These are phyloP conservation scores for Podaxis pistillaris DNA, from an alignment of 768 basidiomycete genomes.

Conservation along the genomic window DNA sequence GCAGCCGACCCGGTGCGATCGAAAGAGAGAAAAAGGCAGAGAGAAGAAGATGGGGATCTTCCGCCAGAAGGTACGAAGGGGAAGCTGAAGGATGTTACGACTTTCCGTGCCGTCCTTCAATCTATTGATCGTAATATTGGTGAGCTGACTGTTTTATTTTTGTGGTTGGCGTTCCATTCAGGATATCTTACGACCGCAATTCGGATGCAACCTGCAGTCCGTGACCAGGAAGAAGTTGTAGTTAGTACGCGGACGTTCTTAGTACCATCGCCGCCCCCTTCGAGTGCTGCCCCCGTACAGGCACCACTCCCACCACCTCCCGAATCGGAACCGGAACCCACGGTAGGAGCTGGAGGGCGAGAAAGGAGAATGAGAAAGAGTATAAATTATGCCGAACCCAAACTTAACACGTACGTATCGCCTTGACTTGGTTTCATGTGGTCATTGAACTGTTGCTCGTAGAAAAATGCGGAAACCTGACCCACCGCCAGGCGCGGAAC, in stretches of 20 bases:
- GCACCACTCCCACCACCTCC: slow-evolving; percentile 37
- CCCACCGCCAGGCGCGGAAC: slow-evolving; percentile 35
- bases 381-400: slow-evolving; percentile 85
- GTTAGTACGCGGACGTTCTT: slow-evolving; percentile 15
- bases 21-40: slow-evolving; percentile 23
- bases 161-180: not conserved
- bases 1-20: slow-evolving; percentile 16
- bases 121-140: slow-evolving; percentile 42
- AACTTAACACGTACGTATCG: slow-evolving; percentile 77
- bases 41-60: slow-evolving; percentile 30
- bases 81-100: slow-evolving; percentile 66
- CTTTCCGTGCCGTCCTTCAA: slow-evolving; percentile 45
- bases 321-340: slow-evolving; percentile 24
- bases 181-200: slow-evolving; percentile 23
- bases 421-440: slow-evolving; percentile 10
- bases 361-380: slow-evolving; percentile 70
- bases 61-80: slow-evolving; percentile 38
- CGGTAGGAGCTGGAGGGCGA: slow-evolving; percentile 36
- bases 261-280: slow-evolving; percentile 13
- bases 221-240: slow-evolving; percentile 12
- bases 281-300: slow-evolving; percentile 30
- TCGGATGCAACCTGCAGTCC: slow-evolving; percentile 16
- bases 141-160: slow-evolving; percentile 21
- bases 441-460: not conserved
- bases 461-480: slow-evolving; percentile 93